Base-by-base conservation (phyloP, 73 alveolate species). In the Uronychia setigera region DNA sequence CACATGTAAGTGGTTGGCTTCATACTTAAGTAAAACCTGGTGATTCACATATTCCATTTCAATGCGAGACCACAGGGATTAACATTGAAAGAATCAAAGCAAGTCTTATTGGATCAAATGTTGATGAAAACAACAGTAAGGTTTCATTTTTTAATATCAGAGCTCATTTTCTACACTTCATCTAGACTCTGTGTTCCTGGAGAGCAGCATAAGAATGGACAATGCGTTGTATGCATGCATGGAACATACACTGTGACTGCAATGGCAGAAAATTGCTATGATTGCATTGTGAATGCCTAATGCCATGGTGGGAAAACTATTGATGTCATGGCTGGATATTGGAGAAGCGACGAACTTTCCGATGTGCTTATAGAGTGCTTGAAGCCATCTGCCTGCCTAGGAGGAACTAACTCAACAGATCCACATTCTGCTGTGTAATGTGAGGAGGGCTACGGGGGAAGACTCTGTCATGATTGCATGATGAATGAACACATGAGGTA, bases 311-410 rank as follows among this genome's bases (percentile, higher is more conserved):
- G 83, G 27, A 46, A 60, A 14, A 35, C n/a, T 13, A 32, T 82
- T 27, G 29, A 58, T 25, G 83, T 82, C 27, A 67, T 34, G 29
- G 78, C 77, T 29, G 89, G 83, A 33, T 82, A 29, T 34, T 82
- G 89, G 89, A 82, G 89, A 33, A 34, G 59, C 19, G 1, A 32
- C 1, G 26, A n/a, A 29, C 58, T 1, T 25, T 74, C 89, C 1
- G 89, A 82, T 33, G 14, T 32, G 29, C 60, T 82, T 34, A 58
- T 31, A 26, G 89, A 82, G 35, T 82, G 89, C 34, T 35, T 74
- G 60, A 14, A 82, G 27, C 1, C 77, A 0, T 78, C 31, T 9
- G 81, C 82, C 5, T 82, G 89, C 28, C 32, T 82, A 0, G 82
- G 78, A 74, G 67, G 67, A 46, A 46, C 67, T 46, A 19, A 46